Evolutionary conservation across 768 basidiomycete species (phyloP), one percentile per base, ranked within the genome.

Genomic region (Termitomyces eurrhizus): DNA sequence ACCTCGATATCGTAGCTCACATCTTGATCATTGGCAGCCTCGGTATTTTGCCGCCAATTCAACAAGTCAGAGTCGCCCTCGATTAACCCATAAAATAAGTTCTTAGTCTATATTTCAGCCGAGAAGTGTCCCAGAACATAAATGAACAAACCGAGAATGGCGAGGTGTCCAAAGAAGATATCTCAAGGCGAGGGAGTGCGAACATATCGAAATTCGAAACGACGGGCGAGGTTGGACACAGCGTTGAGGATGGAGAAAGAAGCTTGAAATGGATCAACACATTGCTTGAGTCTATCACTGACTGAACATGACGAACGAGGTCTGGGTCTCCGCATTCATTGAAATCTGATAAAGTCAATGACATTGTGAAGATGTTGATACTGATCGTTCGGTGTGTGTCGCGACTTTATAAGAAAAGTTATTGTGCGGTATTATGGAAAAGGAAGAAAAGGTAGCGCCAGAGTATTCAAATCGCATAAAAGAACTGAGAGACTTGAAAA

Each of bases 1-100:
- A 80, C 80, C 61, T 80, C 73, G 12, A 80, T 73, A 48, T 80
- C 74, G 58, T 79, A 80, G 64, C 75, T 81, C 21, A 71, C 65
- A 52, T 75, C 72, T 33, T 33, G 55, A 52, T 56, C 46, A 32
- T 60, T 59, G 8, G 56, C 61, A 44, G 26, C 35, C 39, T 45
- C 33, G 5, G 56, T 18, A 42, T 51, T 50, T 42, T 45, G 33
- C 33, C 33, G 51, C 52, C 55, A 52, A 48, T 18, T 41, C 26
- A 59, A 24, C 52, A 57, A 2, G 21, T 62, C 58, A 35, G 44
- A 39, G 33, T 62, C 56, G 7, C 57, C 64, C 39, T 65, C 49
- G 33, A 65, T 65, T 7, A 65, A 33, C 8, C 61, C 64, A 41
- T 62, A 44, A 35, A 65, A 65, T 29, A 59, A 65, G 13, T 60